Conservation (phyloP, 371 early-diverging fungal genomes). For the Rhizopus sp. region DNA sequence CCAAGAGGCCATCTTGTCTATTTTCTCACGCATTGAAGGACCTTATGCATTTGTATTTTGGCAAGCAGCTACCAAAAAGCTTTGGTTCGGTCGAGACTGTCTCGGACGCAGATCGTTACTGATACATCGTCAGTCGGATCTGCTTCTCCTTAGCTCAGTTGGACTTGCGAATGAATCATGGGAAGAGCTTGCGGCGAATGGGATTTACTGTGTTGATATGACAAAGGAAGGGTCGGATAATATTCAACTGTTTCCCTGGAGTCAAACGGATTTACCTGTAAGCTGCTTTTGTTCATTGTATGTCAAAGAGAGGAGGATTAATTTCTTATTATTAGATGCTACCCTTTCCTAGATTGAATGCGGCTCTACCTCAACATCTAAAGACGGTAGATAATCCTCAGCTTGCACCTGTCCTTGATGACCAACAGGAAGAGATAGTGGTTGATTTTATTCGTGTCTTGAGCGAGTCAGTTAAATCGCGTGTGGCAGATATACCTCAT, state of each 20-base stretch:
- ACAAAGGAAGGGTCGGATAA: neutral
- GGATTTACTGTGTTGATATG: constrained; percentile 62
- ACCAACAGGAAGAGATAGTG: constrained; percentile 36
- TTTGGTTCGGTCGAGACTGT: constrained; percentile 86
- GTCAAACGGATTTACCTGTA: constrained; percentile 10
- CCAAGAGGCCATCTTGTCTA: constrained; percentile 33
- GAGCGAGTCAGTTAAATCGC: constrained; percentile 54
- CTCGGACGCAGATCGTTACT: constrained; percentile 81
- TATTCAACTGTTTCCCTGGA: constrained; percentile 35
- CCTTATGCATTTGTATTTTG: constrained; percentile 79
- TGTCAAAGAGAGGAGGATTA: no score
- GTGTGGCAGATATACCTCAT: constrained; percentile 61
- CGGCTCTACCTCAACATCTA: constrained; percentile 28
- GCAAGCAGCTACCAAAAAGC: constrained; percentile 42
- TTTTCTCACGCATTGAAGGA: constrained; percentile 66
- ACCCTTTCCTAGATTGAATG: constrained; percentile 57
- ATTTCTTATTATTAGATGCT: constrained; percentile 24
- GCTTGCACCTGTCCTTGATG: constrained; percentile 31
- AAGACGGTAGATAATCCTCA: constrained; percentile 10
- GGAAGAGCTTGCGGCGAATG: constrained; percentile 76
- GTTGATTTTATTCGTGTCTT: constrained; percentile 39
- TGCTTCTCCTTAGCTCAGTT: constrained; percentile 61
- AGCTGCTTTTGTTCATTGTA: neutral
- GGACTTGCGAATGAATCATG: constrained; percentile 37
- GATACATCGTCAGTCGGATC: constrained; percentile 51